phyloP scores from a whole-genome alignment of 2,329 filamentous ascomycete species.

The Neocatenulostroma microsporum region DNA sequence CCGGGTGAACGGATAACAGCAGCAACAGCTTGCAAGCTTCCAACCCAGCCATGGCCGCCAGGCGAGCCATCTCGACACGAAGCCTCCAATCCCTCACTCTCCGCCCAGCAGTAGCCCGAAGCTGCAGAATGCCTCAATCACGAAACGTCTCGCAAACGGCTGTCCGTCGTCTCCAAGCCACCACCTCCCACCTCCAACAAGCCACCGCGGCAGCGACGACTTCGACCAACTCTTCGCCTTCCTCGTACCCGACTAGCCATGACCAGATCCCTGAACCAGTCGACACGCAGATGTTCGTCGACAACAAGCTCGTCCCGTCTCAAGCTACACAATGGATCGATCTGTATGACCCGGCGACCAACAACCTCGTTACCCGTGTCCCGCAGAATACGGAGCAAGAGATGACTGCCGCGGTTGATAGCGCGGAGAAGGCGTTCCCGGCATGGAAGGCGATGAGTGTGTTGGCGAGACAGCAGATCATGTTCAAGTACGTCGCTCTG shows the following conservation, averaged over 20 bases:
- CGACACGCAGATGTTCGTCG: slow-evolving; percentile 72
- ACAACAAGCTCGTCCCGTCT: slow-evolving; percentile 69
- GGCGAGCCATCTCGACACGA: slow-evolving; percentile 36
- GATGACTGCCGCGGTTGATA: slow-evolving; percentile 65
- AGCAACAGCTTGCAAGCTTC: too few species aligned
- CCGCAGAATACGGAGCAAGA: slow-evolving; percentile 74
- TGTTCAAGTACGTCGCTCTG: slow-evolving; percentile 76
- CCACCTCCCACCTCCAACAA: slow-evolving; percentile 44
- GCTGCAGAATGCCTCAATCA: slow-evolving; percentile 23
- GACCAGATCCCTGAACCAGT: slow-evolving; percentile 59
- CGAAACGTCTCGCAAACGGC: slow-evolving; percentile 23
- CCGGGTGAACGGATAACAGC: too few species aligned
- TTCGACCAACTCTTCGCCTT: slow-evolving; percentile 42
- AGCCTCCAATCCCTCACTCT: slow-evolving; percentile 35
- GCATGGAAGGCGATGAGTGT: slow-evolving; percentile 66
- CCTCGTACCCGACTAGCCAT: slow-evolving; percentile 62
- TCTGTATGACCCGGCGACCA: slow-evolving; percentile 73
- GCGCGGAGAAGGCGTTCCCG: slow-evolving; percentile 67
- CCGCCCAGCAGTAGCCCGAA: slow-evolving; percentile 27
- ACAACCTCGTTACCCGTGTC: slow-evolving; percentile 75
- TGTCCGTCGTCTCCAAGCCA: slow-evolving; percentile 46
- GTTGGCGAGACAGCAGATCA: slow-evolving; percentile 69
- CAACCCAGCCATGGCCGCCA: slow-evolving; percentile 42
- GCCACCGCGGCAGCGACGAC: slow-evolving; percentile 44
- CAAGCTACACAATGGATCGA: slow-evolving; percentile 66